Conservation (phyloP, 2,329 filamentous ascomycete species). For the Xylaria sp. region DNA sequence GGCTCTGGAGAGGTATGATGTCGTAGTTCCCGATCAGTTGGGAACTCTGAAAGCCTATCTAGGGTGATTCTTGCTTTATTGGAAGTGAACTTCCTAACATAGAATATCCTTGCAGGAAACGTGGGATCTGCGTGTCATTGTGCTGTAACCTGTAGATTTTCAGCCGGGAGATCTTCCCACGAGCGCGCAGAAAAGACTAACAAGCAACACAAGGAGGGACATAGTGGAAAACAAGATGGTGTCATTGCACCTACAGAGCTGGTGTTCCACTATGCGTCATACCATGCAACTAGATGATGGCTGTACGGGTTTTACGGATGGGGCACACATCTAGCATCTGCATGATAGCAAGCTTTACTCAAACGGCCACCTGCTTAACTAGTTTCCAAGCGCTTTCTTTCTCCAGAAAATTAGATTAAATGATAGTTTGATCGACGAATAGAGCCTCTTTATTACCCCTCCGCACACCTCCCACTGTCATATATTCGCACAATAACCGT, state of each 20-base stretch:
- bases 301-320: constrained; percentile 2
- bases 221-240: constrained; percentile 12
- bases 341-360: constrained; percentile 3
- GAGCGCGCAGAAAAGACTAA: background rate
- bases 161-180: background rate
- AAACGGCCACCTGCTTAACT: background rate
- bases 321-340: constrained; percentile 12
- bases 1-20: constrained; percentile 8
- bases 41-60: background rate
- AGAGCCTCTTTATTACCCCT: constrained; percentile 10
- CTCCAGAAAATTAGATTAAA: constrained; percentile 4
- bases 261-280: constrained; percentile 26
- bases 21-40: background rate
- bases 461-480: background rate
- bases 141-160: background rate
- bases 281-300: background rate
- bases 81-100: background rate
- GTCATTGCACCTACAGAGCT: background rate
- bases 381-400: constrained; percentile 6
- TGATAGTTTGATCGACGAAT: background rate
- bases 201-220: background rate
- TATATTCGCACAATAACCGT: constrained; percentile 3
- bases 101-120: background rate
- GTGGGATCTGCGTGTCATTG: background rate
- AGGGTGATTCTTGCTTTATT: background rate